Percentiles rank a stretch among this genome's conserved stretches.
phyloP scores from a whole-genome alignment of 148 eudicot genomes.

The Fagopyrum esculentum region DNA sequence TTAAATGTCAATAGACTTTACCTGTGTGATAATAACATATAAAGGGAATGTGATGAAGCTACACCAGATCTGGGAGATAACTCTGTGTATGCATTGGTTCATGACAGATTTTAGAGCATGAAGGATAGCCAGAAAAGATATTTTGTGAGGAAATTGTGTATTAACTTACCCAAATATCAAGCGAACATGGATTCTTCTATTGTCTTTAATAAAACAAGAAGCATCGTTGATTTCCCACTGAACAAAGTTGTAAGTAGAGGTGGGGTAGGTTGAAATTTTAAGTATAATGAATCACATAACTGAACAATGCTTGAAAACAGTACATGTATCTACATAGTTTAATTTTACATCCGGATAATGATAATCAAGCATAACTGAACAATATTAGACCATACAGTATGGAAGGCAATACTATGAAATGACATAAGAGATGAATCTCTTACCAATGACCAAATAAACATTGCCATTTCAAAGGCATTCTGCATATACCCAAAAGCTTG shows the following conservation, averaged over 20 bases:
- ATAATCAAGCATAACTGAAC: neutral
- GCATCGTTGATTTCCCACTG: constrained; percentile 66
- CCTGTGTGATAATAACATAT: constrained; percentile 72
- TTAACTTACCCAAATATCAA: constrained; percentile 59
- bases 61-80: constrained; percentile 67
- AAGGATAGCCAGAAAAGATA: neutral
- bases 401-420: neutral
- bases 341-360: too few species aligned
- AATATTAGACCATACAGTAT: too few species aligned
- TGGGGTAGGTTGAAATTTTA: too few species aligned
- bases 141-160: neutral
- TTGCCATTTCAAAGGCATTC: constrained; percentile 84
- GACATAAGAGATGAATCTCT: neutral
- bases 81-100: constrained; percentile 27
- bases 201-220: constrained; percentile 49
- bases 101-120: neutral
- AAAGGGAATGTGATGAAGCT: constrained; percentile 79
- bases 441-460: constrained; percentile 72
- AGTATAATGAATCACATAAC: too few species aligned
- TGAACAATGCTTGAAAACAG: too few species aligned
- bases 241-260: neutral
- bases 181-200: constrained; percentile 39
- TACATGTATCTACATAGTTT: too few species aligned
- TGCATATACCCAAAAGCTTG: constrained; percentile 18
- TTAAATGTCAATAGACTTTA: neutral